phyloP scores from a whole-genome alignment of 148 eudicot species.

The Limonium bicolor region DNA sequence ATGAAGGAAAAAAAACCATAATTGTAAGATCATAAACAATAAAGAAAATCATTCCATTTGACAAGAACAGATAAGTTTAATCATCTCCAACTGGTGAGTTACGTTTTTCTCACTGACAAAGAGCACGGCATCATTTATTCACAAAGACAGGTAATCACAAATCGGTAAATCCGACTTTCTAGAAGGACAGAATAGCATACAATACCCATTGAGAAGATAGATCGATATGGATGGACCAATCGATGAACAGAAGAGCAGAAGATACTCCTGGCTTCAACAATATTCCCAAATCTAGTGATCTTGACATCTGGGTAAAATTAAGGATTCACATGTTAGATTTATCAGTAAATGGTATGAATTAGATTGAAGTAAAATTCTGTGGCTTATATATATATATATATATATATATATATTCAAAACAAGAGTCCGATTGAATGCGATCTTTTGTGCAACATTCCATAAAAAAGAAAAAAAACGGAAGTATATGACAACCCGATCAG shows the following conservation, averaged over 20 bases:
- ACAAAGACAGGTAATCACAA: not conserved
- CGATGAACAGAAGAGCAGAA: slow-evolving; percentile 42
- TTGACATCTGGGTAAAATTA: slow-evolving; percentile 32
- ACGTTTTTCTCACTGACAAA: not conserved
- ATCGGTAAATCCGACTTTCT: too few species aligned
- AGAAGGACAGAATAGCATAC: not conserved
- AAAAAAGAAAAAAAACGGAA: not conserved
- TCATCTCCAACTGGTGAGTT: not conserved
- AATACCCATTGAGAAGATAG: slow-evolving; percentile 35
- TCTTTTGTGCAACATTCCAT: not conserved
- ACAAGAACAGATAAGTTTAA: not conserved
- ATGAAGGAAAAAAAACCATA: too few species aligned
- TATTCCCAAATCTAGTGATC: slow-evolving; percentile 31
- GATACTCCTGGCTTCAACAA: slow-evolving; percentile 58
- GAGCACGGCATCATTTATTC: not conserved
- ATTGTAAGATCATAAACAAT: not conserved
- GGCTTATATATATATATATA: too few species aligned
- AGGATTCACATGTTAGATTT: not conserved
- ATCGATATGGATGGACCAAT: slow-evolving; percentile 32
- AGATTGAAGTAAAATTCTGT: too few species aligned
- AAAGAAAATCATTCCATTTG: not conserved
- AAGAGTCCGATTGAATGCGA: not conserved
- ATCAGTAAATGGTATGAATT: not conserved
- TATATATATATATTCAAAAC: not conserved
- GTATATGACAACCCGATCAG: not conserved